Evolutionary conservation across 306 rosid genomes (phyloP).

Genomic region (Dalbergia cochinchinensis): DNA sequence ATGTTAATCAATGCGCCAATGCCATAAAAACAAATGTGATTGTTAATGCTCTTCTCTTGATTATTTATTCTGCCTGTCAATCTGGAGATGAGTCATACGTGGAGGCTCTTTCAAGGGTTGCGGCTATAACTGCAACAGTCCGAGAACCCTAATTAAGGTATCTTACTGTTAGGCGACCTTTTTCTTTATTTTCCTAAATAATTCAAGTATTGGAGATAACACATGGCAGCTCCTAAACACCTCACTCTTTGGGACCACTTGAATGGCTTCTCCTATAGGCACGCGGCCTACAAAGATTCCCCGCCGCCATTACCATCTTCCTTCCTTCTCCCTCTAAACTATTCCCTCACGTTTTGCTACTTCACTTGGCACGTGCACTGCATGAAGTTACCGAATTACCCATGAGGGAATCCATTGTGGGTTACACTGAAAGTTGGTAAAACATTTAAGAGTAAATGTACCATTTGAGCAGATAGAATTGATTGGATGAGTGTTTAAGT

Average conservation of each 20-base stretch:
- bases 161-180: not conserved
- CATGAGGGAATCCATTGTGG: not conserved
- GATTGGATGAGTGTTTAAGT: too few species aligned
- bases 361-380: slow-evolving; percentile 52
- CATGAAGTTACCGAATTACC: slow-evolving; percentile 12
- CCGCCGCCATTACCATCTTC: slow-evolving; percentile 84
- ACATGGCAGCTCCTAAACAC: slow-evolving; percentile 63
- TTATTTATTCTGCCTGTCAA: not conserved
- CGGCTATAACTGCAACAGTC: slow-evolving; percentile 67
- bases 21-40: not conserved
- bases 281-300: slow-evolving; percentile 86
- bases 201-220: not conserved
- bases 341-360: slow-evolving; percentile 76
- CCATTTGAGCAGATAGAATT: too few species aligned
- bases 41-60: not conserved
- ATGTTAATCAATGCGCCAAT: not conserved
- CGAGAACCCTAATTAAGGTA: slow-evolving; percentile 41
- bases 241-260: slow-evolving; percentile 57
- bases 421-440: slow-evolving; percentile 35
- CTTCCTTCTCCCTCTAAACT: slow-evolving; percentile 36
- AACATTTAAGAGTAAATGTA: too few species aligned
- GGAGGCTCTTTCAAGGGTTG: slow-evolving; percentile 58
- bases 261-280: slow-evolving; percentile 54
- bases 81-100: not conserved
- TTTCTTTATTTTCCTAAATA: not conserved